phyloP scores from a whole-genome alignment of 2,329 filamentous ascomycete species.

The Tolypocladium cylindrosporum region DNA sequence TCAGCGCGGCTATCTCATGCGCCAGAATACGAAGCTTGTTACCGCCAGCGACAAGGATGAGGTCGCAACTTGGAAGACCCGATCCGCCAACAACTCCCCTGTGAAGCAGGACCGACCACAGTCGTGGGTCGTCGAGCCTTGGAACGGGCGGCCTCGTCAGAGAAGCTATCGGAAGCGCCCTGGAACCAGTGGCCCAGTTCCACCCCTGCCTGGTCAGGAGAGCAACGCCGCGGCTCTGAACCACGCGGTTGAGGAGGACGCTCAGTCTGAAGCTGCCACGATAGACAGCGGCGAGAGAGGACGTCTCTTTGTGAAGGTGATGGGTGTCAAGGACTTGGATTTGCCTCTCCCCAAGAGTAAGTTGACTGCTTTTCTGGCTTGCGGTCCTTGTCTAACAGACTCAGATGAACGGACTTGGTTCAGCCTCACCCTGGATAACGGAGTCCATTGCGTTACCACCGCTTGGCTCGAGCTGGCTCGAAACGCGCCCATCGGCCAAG shows the following conservation, averaged over 20 bases:
- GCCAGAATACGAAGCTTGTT: conserved; percentile 95
- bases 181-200: conserved; percentile 49
- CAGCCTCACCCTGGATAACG: conserved; percentile 94
- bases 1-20: conserved; percentile 98
- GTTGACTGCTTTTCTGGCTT: conserved; percentile 18
- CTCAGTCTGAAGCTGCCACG: conserved; percentile 41
- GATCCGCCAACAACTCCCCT: conserved; percentile 59
- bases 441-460: conserved; percentile 94
- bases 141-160: conserved; percentile 73
- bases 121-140: conserved; percentile 94
- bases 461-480: conserved; percentile 88
- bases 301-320: conserved; percentile 94
- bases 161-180: conserved; percentile 48
- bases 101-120: conserved; percentile 71
- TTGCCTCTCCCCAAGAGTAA: conserved; percentile 82
- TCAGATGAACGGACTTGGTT: conserved; percentile 86
- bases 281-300: conserved; percentile 82
- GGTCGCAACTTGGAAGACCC: conserved; percentile 42
- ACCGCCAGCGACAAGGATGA: conserved; percentile 73
- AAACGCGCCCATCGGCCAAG: conserved; percentile 90
- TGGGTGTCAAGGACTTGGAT: conserved; percentile 92
- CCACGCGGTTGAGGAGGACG: conserved; percentile 60
- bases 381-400: conserved; percentile 13
- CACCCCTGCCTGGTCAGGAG: conserved; percentile 78
- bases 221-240: conserved; percentile 63